phyloP scores from a whole-genome alignment of 2,329 filamentous ascomycete genomes.

The Colletotrichum salicis region DNA sequence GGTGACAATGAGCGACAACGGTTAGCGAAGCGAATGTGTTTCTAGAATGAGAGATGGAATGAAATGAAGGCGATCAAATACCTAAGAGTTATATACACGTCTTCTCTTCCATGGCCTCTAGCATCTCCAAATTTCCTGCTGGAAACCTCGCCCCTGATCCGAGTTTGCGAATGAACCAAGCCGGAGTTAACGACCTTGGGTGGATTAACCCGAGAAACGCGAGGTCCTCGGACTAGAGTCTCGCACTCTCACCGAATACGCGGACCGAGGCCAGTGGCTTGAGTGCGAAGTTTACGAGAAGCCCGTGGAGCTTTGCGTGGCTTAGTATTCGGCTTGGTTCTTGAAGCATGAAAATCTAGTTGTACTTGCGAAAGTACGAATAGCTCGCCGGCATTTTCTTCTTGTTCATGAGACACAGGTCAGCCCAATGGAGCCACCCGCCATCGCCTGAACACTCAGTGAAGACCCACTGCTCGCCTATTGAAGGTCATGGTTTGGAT shows the following conservation, averaged over 20 bases:
- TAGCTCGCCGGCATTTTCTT: background rate
- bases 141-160: background rate
- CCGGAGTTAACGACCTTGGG: background rate
- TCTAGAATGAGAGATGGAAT: background rate
- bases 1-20: background rate
- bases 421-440: too few species aligned
- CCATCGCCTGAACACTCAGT: too few species aligned
- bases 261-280: background rate
- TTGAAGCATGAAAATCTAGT: too few species aligned
- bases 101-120: background rate
- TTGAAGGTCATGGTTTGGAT: too few species aligned
- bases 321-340: too few species aligned
- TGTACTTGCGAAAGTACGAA: background rate
- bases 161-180: background rate
- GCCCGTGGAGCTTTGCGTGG: background rate
- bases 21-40: background rate
- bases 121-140: background rate
- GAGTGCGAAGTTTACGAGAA: background rate
- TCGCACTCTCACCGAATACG: background rate
- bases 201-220: background rate
- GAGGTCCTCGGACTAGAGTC: background rate
- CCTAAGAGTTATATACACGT: background rate
- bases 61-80: background rate
- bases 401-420: background rate
- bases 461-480: too few species aligned